Evolutionary conservation across 495 filamentous ascomycete genomes (phyloP), one percentile per base, ranked within the genome.

Genomic region (Acidomyces sp.): DNA sequence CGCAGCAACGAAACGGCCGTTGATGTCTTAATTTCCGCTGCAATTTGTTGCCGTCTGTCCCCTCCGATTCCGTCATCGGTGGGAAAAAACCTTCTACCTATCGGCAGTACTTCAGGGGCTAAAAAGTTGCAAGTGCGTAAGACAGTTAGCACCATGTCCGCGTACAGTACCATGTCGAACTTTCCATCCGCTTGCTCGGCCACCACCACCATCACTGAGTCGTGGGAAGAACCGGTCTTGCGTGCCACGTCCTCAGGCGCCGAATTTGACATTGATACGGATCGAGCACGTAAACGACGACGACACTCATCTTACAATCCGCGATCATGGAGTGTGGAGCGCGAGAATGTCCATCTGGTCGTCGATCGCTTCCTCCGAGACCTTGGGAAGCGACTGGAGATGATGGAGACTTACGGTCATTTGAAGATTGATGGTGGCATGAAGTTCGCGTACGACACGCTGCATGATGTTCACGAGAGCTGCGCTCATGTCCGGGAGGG

Each of bases 401-500:
- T 82, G 67, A 75, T 95, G 31, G 92, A 96, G 61, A 72, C 74
- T 46, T 95, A 90, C 45, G 80, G 82, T 27, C 85, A 90, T 43
- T 60, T 82, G 26, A 82, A 78, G 29, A 66, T 94, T 42, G 90
- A 96, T 56, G 63, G 80, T 16, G 78, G 83, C 41, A 75, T 96
- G 36, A 73, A 75, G 25, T 70, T 80, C 34, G 87, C 87, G 13
- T 88, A 92, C 57, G 64, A 74, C 4, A 90, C 86, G 0, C 63
- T 99, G 11, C 81, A 88, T 53, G 81, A 87, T 11, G 85, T 99
- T 3, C 74, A 84, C 41, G 76, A 81, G 47, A 77, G 82, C 45
- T 99, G 90, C 58, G 85, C 82, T 5, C 72, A 85, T 42, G 83
- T 86, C n/a, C 92, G 87, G 6, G 87, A 82, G 41, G 86, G 85